phyloP scores from a whole-genome alignment of 2,329 filamentous ascomycete genomes.

The Trichoderma koningiopsis region DNA sequence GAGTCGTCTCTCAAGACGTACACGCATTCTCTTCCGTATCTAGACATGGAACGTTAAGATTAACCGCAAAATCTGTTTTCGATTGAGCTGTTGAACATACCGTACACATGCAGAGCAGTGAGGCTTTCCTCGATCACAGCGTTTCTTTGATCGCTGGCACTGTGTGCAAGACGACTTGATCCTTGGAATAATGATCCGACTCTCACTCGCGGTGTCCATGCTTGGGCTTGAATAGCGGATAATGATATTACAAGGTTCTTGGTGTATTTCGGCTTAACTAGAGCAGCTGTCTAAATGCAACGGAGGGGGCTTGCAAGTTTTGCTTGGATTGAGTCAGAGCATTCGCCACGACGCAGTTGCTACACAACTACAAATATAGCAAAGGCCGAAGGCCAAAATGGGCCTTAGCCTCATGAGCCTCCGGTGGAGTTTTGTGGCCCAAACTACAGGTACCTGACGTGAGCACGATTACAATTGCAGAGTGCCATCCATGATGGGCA shows the following conservation, averaged over 20 bases:
- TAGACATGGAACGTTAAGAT: background rate
- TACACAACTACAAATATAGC: background rate
- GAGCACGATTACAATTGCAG: background rate
- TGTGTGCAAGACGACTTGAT: background rate
- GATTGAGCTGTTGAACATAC: background rate
- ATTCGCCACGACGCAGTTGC: background rate
- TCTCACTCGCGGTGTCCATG: background rate
- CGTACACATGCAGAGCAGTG: slow-evolving; percentile 2
- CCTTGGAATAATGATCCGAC: background rate
- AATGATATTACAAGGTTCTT: background rate
- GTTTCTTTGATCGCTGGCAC: slow-evolving; percentile 8
- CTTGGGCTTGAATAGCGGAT: background rate
- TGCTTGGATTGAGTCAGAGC: background rate
- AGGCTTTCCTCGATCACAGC: background rate
- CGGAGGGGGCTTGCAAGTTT: background rate
- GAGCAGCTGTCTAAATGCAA: too few species aligned
- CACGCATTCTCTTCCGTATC: slow-evolving; percentile 7
- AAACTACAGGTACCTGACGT: background rate
- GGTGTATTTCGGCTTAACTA: background rate
- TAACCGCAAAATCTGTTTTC: too few species aligned
- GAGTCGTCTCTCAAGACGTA: background rate
- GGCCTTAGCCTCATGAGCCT: background rate
- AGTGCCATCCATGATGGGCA: background rate
- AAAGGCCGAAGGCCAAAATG: background rate
- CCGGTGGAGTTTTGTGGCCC: background rate